Evolutionary conservation across 2,329 filamentous ascomycete species (phyloP).

Genomic region (Geosmithia flava): DNA sequence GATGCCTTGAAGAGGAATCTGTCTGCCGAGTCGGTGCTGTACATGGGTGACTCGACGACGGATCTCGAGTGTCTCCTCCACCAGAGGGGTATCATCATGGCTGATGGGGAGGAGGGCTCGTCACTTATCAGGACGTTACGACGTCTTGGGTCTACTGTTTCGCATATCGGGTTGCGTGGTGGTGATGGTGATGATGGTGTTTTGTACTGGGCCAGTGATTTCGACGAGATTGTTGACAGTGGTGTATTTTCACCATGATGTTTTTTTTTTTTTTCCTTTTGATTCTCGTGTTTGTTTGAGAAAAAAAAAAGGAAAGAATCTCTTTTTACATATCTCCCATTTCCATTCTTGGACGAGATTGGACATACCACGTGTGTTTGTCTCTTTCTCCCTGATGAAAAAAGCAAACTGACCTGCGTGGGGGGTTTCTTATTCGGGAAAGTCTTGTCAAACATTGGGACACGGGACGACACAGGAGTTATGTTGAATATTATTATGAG

Average conservation of each 20-base stretch:
- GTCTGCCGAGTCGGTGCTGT: constrained; percentile 21
- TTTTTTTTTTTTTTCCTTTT: neutral
- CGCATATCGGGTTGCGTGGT: constrained; percentile 16
- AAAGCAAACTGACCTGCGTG: no score
- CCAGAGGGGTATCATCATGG: constrained; percentile 32
- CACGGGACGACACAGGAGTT: no score
- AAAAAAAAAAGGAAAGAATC: no score
- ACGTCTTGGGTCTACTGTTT: constrained; percentile 23
- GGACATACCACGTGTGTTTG: neutral
- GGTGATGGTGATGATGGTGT: constrained; percentile 8
- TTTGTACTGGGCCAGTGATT: constrained; percentile 28
- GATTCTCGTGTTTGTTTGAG: neutral
- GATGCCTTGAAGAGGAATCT: constrained; percentile 19
- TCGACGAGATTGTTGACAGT: constrained; percentile 25
- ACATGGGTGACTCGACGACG: constrained; percentile 45
- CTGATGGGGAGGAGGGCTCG: constrained; percentile 17
- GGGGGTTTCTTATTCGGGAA: no score
- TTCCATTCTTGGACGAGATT: neutral
- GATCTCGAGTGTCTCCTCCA: constrained; percentile 40
- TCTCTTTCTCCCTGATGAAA: no score
- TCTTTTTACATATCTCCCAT: neutral
- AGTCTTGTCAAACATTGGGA: no score
- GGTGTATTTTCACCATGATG: constrained; percentile 7
- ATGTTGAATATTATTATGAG: neutral
- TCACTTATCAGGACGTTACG: constrained; percentile 21